Conservation (phyloP, 805 yeast genomes). For the Barnettozyma sp. region DNA sequence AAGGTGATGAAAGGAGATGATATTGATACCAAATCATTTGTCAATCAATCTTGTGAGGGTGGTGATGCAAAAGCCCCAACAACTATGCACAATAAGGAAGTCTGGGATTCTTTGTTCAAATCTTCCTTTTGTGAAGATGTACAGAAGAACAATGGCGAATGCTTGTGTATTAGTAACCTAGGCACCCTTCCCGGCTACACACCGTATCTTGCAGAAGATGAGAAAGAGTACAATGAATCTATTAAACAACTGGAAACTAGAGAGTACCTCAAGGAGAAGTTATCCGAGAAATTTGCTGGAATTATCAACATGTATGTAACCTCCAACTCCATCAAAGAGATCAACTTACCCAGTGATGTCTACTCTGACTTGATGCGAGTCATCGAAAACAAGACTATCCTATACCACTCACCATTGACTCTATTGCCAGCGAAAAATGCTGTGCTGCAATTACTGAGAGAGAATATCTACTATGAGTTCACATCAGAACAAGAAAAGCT, state of each 20-base stretch:
- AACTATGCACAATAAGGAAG: too few relatives aligned
- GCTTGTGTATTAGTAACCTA: constrained; percentile 13
- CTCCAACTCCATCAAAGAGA: constrained; percentile 39
- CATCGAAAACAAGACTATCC: constrained; percentile 20
- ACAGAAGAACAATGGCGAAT: constrained; percentile 4
- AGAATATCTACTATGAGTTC: constrained; percentile 28
- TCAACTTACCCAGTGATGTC: constrained; percentile 40
- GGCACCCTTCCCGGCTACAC: constrained; percentile 6
- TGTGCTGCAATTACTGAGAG: constrained; percentile 27
- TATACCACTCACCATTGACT: constrained; percentile 28
- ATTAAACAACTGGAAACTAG: constrained; percentile 15
- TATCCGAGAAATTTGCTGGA: constrained; percentile 30
- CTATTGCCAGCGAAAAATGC: constrained; percentile 28
- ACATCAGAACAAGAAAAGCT: constrained; percentile 19
- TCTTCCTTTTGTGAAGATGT: constrained; percentile 10
- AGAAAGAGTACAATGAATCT: constrained; percentile 16
- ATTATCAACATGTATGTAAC: constrained; percentile 36
- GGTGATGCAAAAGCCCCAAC: too few relatives aligned
- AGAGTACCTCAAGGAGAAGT: constrained; percentile 18
- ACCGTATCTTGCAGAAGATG: constrained; percentile 5
- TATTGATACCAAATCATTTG: constrained; percentile 20
- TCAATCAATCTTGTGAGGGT: constrained; percentile 7
- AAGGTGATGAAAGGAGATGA: constrained; percentile 15
- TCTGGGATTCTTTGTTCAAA: constrained; percentile 16
- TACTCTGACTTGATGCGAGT: constrained; percentile 27